Evolutionary conservation across 768 basidiomycete genomes (phyloP).

Genomic region (Psilocybe cubensis): DNA sequence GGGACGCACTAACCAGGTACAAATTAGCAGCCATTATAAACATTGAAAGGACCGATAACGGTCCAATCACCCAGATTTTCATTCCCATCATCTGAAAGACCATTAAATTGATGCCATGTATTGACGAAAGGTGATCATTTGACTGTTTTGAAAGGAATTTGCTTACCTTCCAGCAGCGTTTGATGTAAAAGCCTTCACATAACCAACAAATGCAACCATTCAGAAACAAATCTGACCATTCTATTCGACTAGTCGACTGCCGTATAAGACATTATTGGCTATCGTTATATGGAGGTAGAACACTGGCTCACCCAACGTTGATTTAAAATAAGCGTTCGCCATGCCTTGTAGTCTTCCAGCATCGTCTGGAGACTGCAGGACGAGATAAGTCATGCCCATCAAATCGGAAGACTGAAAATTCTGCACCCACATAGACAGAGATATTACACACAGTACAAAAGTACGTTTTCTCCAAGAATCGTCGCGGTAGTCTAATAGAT

Average conservation of each 20-base stretch:
- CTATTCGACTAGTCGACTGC: slow-evolving; percentile 37
- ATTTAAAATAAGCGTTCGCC: slow-evolving; percentile 36
- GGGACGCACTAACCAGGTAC: slow-evolving; percentile 33
- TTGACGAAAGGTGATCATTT: neutral
- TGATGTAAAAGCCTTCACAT: slow-evolving; percentile 53
- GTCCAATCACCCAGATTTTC: slow-evolving; percentile 37
- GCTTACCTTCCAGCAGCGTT: slow-evolving; percentile 55
- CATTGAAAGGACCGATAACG: slow-evolving; percentile 35
- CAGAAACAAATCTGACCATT: slow-evolving; percentile 50
- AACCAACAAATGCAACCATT: slow-evolving; percentile 50
- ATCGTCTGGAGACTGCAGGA: slow-evolving; percentile 39
- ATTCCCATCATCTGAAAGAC: slow-evolving; percentile 41
- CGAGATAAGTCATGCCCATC: neutral
- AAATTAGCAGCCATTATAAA: slow-evolving; percentile 41
- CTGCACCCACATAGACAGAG: slow-evolving; percentile 42
- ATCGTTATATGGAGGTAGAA: neutral
- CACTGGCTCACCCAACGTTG: slow-evolving; percentile 37
- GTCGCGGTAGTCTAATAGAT: slow-evolving; percentile 44
- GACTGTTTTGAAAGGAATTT: neutral
- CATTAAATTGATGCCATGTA: neutral
- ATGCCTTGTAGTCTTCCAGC: slow-evolving; percentile 45
- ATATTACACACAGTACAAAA: slow-evolving; percentile 42
- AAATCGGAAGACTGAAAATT: too few species aligned
- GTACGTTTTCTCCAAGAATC: slow-evolving; percentile 45
- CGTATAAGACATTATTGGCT: neutral